Base-by-base conservation (phyloP, 352 stramenopile genomes). In the Phytophthora pistaciae region DNA sequence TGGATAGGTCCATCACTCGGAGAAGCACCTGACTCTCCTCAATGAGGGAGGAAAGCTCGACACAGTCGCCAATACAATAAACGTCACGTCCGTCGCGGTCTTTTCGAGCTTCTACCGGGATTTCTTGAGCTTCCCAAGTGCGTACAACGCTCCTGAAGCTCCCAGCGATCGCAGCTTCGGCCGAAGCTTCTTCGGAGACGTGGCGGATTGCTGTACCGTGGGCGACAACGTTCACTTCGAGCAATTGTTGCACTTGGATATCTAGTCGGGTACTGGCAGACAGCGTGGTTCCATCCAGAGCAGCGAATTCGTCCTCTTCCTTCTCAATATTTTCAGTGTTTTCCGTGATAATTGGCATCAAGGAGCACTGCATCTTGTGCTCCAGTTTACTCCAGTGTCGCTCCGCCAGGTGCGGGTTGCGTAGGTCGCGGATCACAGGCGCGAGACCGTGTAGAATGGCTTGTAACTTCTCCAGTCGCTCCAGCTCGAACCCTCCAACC, bases 11-110 rank as follows among this genome's bases (percentile, higher is more conserved):
- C 68, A 94, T 92, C 25, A 92, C 84, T 8, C 84, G 76, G 20
- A 94, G 74, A 1, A 94, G 57, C 14, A 94, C 83, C 66, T 93
- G 85, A 21, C 81, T 91, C 58, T 94, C 85, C 59, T 94, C 87
- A 13, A 93, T 68, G 1, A 94, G 65, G 0, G 76, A 74, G 1
- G 83, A 48, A 8, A 93, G 64, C n/a, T 93, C 85, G 5, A 60
- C 52, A 25, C 84, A 91, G 46, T 94, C 83, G 0, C 82, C 83
- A 2, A 94, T 56, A 5, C 75, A 89, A 14, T 85, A 65, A 2
- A 72, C 75, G 5, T 94, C 87, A 0, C 85, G 76, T 2, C 84
- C 84, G 7, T 94, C 85, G 14, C 83, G 75, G 52, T 94, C 87
- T 60, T 90, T 92, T 33, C 62, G 79, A 11, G 60, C 29, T 5